Conservation (phyloP, 2,329 filamentous ascomycete genomes). For the Xylariaceae sp. region DNA sequence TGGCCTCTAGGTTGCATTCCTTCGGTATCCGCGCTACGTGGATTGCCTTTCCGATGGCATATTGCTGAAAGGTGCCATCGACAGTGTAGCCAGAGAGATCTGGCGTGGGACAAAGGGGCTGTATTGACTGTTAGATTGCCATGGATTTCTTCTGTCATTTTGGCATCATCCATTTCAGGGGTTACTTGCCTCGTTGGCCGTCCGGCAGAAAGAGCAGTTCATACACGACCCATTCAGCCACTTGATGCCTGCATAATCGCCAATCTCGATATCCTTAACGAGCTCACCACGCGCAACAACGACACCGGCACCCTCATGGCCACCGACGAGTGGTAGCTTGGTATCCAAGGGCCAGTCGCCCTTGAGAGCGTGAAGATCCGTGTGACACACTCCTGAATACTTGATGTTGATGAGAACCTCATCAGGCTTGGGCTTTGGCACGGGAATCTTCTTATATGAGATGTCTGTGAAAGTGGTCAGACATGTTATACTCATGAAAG, state of each 20-base stretch:
- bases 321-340: slow-evolving; percentile 82
- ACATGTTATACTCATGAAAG: background rate
- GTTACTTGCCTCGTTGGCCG: slow-evolving; percentile 57
- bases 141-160: background rate
- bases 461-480: slow-evolving; percentile 41
- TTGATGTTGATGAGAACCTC: slow-evolving; percentile 90
- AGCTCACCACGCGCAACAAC: slow-evolving; percentile 76
- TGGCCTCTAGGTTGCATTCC: slow-evolving; percentile 66
- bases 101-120: slow-evolving; percentile 69
- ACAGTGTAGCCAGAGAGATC: slow-evolving; percentile 86
- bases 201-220: slow-evolving; percentile 75
- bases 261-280: slow-evolving; percentile 71
- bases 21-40: slow-evolving; percentile 80
- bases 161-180: background rate
- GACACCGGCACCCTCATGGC: slow-evolving; percentile 72
- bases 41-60: slow-evolving; percentile 78
- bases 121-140: background rate
- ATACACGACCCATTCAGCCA: slow-evolving; percentile 90
- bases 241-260: slow-evolving; percentile 83
- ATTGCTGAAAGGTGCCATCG: slow-evolving; percentile 90
- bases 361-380: slow-evolving; percentile 72
- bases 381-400: slow-evolving; percentile 87
- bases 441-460: slow-evolving; percentile 75
- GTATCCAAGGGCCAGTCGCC: slow-evolving; percentile 84
- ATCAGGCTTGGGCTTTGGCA: slow-evolving; percentile 74